Conservation (phyloP, 805 yeast species). For the Wickerhamomyces bovis region DNA sequence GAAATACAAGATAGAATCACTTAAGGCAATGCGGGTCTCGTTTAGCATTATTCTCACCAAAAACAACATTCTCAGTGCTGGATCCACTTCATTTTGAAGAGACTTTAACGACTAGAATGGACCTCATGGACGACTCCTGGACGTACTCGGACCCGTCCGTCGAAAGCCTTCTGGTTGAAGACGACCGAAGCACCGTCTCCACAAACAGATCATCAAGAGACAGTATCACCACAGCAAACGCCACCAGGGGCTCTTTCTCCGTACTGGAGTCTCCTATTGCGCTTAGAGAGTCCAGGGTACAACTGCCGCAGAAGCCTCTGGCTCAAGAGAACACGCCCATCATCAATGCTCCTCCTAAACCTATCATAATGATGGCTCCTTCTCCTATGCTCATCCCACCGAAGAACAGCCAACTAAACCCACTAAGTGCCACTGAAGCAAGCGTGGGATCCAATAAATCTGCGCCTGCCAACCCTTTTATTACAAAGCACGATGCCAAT, state of each 20-base stretch:
- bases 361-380: conserved; percentile 2
- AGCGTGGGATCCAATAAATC: conserved; percentile 25
- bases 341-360: conserved; percentile 8
- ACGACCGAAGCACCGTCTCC: not conserved
- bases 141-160: conserved; percentile 6
- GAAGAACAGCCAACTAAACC: not conserved
- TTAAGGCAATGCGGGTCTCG: not conserved
- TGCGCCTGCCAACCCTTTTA: conserved; percentile 46
- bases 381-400: conserved; percentile 4
- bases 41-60: not conserved
- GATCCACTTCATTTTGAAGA: not conserved
- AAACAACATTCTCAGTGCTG: not conserved
- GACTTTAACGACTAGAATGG: too few relatives aligned
- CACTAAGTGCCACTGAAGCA: not conserved
- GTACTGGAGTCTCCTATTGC: conserved; percentile 1
- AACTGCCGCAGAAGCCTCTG: not conserved
- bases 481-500: conserved; percentile 45
- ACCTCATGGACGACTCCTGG: conserved; percentile 6
- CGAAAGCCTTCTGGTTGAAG: conserved; percentile 1
- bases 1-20: not conserved
- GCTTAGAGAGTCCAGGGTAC: not conserved
- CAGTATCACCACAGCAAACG: not conserved
- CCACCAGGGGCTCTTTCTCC: not conserved
- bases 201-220: not conserved
- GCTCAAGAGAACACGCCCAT: not conserved